These are phyloP conservation scores for Fusarium sp. DNA, from an alignment of 2,329 filamentous ascomycete genomes.

Conservation along the genomic window DNA sequence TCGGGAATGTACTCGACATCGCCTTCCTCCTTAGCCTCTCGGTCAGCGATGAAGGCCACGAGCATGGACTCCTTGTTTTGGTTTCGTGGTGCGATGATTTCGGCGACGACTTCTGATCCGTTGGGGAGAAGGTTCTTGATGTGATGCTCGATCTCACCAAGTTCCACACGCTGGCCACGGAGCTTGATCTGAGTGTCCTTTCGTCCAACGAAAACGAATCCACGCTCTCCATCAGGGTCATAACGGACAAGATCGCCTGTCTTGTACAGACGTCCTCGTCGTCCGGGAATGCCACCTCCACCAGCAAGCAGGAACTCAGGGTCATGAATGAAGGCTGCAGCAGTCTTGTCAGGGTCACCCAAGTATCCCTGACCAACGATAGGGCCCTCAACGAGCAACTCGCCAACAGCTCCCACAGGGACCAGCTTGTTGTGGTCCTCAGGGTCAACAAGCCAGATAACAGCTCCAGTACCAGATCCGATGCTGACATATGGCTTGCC, in stretches of 20 bases:
- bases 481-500: slow-evolving; percentile 57
- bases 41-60: slow-evolving; percentile 41
- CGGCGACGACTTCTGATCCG: slow-evolving; percentile 58
- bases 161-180: slow-evolving; percentile 73
- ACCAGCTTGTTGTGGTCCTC: slow-evolving; percentile 60
- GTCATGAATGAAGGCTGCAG: slow-evolving; percentile 67
- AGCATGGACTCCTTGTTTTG: slow-evolving; percentile 48
- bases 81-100: slow-evolving; percentile 59
- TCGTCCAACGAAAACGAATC: slow-evolving; percentile 69
- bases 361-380: slow-evolving; percentile 74
- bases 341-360: slow-evolving; percentile 68
- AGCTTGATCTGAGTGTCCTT: slow-evolving; percentile 78
- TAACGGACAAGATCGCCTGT: slow-evolving; percentile 71
- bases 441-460: slow-evolving; percentile 65
- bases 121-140: slow-evolving; percentile 56
- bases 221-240: slow-evolving; percentile 64
- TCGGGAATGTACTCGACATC: slow-evolving; percentile 36
- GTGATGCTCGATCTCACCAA: slow-evolving; percentile 66
- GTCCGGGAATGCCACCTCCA: slow-evolving; percentile 50
- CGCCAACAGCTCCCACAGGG: slow-evolving; percentile 63
- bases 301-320: slow-evolving; percentile 64
- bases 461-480: slow-evolving; percentile 60
- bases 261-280: slow-evolving; percentile 64
- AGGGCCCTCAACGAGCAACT: slow-evolving; percentile 68
- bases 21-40: slow-evolving; percentile 24